Conservation (phyloP, 257 asterid species). For the Rubia yunnanensis region DNA sequence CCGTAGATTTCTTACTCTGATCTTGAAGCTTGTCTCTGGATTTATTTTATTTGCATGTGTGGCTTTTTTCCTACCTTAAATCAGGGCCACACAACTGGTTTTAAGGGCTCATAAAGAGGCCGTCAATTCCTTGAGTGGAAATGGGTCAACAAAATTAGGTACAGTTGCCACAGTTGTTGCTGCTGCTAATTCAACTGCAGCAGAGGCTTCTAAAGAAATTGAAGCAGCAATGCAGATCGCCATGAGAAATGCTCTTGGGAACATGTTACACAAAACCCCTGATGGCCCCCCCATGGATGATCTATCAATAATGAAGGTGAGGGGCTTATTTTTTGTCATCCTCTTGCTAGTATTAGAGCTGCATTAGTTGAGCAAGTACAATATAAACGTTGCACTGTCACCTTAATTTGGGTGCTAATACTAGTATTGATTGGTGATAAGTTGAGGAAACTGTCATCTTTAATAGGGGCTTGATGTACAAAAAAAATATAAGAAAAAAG, state of each 20-base stretch:
- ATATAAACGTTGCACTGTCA: background rate
- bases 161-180: slow-evolving; percentile 98
- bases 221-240: slow-evolving; percentile 96
- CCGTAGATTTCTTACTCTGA: background rate
- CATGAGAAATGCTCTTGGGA: slow-evolving; percentile 87
- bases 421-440: background rate
- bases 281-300: slow-evolving; percentile 93
- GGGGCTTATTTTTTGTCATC: background rate
- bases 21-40: background rate
- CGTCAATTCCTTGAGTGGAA: slow-evolving; percentile 92
- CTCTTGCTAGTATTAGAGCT: background rate
- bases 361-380: background rate
- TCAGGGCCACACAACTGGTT: slow-evolving; percentile 91
- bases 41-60: background rate
- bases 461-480: background rate
- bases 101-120: slow-evolving; percentile 97
- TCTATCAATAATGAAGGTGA: slow-evolving; percentile 90
- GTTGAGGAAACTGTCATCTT: background rate
- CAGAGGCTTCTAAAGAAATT: slow-evolving; percentile 91
- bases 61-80: background rate
- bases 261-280: slow-evolving; percentile 56
- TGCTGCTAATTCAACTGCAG: slow-evolving; percentile 95
- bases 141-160: slow-evolving; percentile 84
- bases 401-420: background rate
- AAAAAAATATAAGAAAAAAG: too few species aligned